These are phyloP conservation scores for Fusarium globosum DNA, from an alignment of 2,329 filamentous ascomycete genomes.

Conservation along the genomic window DNA sequence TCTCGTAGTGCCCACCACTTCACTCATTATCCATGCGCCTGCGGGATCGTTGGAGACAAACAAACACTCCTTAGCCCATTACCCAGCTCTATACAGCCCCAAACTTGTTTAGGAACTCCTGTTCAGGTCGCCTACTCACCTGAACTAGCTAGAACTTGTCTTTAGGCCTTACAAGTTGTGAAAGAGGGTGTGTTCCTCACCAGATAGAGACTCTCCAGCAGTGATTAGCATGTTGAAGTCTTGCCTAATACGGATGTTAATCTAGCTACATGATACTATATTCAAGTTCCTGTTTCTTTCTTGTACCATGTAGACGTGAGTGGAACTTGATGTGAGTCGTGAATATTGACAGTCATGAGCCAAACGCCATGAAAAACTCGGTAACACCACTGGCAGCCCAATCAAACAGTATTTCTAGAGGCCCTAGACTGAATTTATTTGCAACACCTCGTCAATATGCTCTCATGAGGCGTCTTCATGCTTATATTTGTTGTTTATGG, in stretches of 20 bases:
- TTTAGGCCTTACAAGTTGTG: neutral
- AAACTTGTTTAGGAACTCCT: too few species aligned
- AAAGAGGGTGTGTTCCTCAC: slow-evolving; percentile 2
- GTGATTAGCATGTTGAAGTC: too few species aligned
- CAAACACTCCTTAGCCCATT: neutral
- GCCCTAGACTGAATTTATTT: too few species aligned
- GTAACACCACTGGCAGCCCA: neutral
- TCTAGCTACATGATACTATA: neutral
- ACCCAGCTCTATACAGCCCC: neutral
- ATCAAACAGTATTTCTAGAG: neutral
- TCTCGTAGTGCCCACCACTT: neutral
- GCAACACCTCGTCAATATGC: neutral
- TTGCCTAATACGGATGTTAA: neutral
- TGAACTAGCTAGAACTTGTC: neutral
- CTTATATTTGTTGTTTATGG: neutral
- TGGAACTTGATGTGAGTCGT: neutral
- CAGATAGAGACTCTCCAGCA: neutral
- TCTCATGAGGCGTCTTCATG: neutral
- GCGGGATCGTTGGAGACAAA: neutral
- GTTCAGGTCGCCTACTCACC: neutral
- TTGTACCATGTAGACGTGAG: neutral
- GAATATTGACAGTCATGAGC: neutral
- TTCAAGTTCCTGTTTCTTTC: neutral
- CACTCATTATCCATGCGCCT: neutral
- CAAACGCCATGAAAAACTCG: neutral